These are phyloP conservation scores for Pinus taeda DNA, from an alignment of 75 land plant genomes.

Conservation along the genomic window DNA sequence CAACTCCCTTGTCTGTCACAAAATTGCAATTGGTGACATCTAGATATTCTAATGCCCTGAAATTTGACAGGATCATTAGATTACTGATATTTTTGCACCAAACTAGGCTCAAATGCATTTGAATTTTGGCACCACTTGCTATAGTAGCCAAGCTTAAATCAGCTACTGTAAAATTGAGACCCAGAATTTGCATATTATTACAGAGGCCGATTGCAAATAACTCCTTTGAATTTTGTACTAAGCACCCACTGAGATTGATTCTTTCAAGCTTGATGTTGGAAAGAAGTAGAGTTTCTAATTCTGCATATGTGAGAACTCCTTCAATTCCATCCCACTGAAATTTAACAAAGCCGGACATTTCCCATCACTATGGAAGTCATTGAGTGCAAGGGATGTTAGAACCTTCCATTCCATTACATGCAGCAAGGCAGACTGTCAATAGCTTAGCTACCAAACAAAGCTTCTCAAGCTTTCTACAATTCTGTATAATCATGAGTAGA, in stretches of 20 bases:
- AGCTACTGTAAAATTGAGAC: slow-evolving; percentile 35
- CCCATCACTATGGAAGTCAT: too few species aligned
- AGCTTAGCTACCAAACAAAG: slow-evolving; percentile 14
- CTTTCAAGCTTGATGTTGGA: slow-evolving; percentile 9
- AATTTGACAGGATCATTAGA: too few species aligned
- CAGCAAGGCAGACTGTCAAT: too few species aligned
- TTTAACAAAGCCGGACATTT: too few species aligned
- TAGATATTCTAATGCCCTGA: too few species aligned
- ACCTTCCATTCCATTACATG: too few species aligned
- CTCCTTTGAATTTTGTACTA: slow-evolving; percentile 28
- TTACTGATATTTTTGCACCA: slow-evolving; percentile 20
- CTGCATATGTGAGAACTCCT: too few species aligned
- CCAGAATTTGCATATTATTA: slow-evolving; percentile 20
- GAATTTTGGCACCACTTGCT: slow-evolving; percentile 20
- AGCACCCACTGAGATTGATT: slow-evolving; percentile 27
- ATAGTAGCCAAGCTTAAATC: slow-evolving; percentile 28
- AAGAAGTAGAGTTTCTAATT: too few species aligned
- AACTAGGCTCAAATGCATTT: slow-evolving; percentile 23
- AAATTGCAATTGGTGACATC: too few species aligned
- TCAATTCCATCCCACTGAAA: too few species aligned
- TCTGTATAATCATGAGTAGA: slow-evolving; percentile 13
- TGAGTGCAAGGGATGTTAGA: too few species aligned
- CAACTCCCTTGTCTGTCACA: slow-evolving; percentile 39
- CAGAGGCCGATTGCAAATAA: slow-evolving; percentile 29
- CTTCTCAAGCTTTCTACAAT: slow-evolving; percentile 22